Conservation (phyloP, 2,329 filamentous ascomycete genomes). For the Stagonosporopsis vannaccii region DNA sequence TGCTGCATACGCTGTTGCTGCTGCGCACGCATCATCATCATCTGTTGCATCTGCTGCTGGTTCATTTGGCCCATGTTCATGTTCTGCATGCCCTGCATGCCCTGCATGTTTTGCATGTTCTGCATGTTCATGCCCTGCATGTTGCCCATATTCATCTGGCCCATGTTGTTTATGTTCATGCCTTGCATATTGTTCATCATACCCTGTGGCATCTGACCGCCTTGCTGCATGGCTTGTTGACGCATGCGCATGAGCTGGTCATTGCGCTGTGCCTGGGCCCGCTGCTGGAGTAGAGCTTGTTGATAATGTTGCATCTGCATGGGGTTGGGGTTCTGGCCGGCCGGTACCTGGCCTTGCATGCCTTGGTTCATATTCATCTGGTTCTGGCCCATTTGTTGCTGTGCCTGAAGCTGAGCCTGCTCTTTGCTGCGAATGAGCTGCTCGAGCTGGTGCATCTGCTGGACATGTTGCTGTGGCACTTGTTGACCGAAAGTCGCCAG, state of each 20-base stretch:
- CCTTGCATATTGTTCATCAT: constrained; percentile 46
- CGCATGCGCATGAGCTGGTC: constrained; percentile 45
- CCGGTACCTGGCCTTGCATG: constrained; percentile 38
- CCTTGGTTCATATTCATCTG: constrained; percentile 30
- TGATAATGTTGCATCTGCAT: constrained; percentile 47
- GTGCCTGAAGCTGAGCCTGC: constrained; percentile 22
- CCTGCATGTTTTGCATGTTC: constrained; percentile 29
- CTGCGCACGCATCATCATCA: constrained; percentile 46
- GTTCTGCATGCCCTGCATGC: constrained; percentile 29
- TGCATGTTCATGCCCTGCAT: constrained; percentile 22
- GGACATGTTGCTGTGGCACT: constrained; percentile 35
- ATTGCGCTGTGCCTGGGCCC: constrained; percentile 42
- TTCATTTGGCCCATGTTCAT: constrained; percentile 39
- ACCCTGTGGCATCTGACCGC: constrained; percentile 36
- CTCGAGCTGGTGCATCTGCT: constrained; percentile 42
- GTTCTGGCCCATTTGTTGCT: constrained; percentile 27
- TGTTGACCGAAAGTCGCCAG: constrained; percentile 34
- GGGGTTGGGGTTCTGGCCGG: constrained; percentile 30
- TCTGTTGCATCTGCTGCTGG: constrained; percentile 45
- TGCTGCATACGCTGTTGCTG: constrained; percentile 34
- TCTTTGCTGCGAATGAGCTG: constrained; percentile 33
- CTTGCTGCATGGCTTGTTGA: constrained; percentile 42
- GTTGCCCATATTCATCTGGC: constrained; percentile 28
- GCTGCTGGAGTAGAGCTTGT: constrained; percentile 45
- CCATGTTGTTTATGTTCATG: constrained; percentile 38